phyloP scores from a whole-genome alignment of 2,329 filamentous ascomycete species.

The Laburnicola sp. region DNA sequence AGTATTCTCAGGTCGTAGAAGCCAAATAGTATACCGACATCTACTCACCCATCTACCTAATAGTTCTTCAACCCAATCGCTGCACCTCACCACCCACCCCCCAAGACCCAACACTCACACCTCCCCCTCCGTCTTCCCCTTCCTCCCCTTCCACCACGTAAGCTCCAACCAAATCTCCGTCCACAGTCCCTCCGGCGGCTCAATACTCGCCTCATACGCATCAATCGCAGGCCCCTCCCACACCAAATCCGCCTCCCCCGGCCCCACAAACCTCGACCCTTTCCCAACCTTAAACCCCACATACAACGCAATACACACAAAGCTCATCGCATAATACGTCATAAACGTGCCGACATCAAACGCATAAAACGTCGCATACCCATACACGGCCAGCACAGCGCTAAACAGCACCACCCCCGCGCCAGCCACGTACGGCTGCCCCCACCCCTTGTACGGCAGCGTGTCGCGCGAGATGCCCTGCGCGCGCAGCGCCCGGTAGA shows the following conservation, averaged over 20 bases:
- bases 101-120: background rate
- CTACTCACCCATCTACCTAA: too few relatives aligned
- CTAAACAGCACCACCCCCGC: conserved; percentile 10
- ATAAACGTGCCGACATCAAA: conserved; percentile 48
- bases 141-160: conserved; percentile 10
- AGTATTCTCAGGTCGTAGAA: too few relatives aligned
- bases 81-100: background rate
- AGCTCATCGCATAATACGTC: conserved; percentile 39
- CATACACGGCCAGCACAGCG: conserved; percentile 9
- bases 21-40: too few relatives aligned
- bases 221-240: conserved; percentile 49
- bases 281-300: conserved; percentile 64
- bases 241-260: conserved; percentile 46
- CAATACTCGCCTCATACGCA: conserved; percentile 28
- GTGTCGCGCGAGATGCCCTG: conserved; percentile 10
- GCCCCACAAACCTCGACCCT: conserved; percentile 55
- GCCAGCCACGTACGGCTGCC: conserved; percentile 15
- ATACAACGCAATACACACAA: conserved; percentile 40
- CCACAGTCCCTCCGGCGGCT: conserved; percentile 19
- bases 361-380: conserved; percentile 14
- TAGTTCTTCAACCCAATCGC: too few relatives aligned
- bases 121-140: background rate
- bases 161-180: conserved; percentile 14
- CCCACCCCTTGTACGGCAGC: conserved; percentile 15
- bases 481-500: conserved; percentile 12